Conservation (phyloP, 768 basidiomycete genomes). For the Suillus fuscotomentosus region DNA sequence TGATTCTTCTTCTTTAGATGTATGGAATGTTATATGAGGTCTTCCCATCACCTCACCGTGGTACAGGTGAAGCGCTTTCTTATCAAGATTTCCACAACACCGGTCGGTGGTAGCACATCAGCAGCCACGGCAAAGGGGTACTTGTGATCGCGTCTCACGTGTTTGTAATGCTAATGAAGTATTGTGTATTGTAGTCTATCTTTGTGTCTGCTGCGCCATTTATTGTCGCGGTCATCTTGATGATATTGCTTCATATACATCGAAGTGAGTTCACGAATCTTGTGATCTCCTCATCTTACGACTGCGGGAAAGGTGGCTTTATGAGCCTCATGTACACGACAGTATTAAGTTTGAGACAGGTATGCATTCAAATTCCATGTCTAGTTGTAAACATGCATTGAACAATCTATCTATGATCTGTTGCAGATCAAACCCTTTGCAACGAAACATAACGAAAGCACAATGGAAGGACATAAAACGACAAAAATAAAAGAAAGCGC, state of each 20-base stretch:
- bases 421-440: not conserved
- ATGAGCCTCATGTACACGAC: not conserved
- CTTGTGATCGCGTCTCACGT: not conserved
- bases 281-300: constrained; percentile 2
- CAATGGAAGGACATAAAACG: not conserved
- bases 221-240: constrained; percentile 38
- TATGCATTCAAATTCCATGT: not conserved
- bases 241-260: constrained; percentile 42
- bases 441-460: not conserved
- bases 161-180: not conserved
- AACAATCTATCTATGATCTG: constrained; percentile 11
- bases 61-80: constrained; percentile 51
- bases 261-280: constrained; percentile 32
- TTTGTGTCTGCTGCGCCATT: constrained; percentile 48
- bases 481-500: not conserved
- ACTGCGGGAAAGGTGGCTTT: constrained; percentile 22
- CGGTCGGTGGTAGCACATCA: constrained; percentile 25
- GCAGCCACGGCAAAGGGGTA: constrained; percentile 36
- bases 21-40: constrained; percentile 56
- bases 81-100: constrained; percentile 46
- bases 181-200: constrained; percentile 28
- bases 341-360: not conserved
- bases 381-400: not conserved
- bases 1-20: constrained; percentile 30
- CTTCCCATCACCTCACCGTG: constrained; percentile 56